Evolutionary conservation across 129 eudicot species (phyloP).

Genomic region (Kitagawia praeruptora): DNA sequence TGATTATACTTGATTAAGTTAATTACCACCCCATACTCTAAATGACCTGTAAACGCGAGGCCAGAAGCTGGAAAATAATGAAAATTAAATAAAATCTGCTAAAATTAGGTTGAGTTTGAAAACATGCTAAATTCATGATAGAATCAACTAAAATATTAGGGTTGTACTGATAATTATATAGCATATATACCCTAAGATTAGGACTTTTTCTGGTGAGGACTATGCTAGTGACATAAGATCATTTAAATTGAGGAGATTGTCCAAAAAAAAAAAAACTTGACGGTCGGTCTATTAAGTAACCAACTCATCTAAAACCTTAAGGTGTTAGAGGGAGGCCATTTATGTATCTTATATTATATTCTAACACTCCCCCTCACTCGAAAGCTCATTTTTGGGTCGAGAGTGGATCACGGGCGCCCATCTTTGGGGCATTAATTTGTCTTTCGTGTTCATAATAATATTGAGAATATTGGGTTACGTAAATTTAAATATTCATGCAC

Average conservation of each 20-base stretch:
- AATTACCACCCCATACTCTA: conserved; percentile 14
- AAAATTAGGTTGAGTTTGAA: background rate
- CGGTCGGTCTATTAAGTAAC: too few species aligned
- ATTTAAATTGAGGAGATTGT: background rate
- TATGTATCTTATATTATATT: too few species aligned
- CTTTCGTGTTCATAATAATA: too few species aligned
- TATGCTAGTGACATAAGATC: background rate
- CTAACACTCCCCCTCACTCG: too few species aligned
- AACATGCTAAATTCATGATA: background rate
- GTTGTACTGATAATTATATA: background rate
- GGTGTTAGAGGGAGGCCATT: too few species aligned
- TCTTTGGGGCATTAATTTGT: too few species aligned
- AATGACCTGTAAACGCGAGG: conserved; percentile 24
- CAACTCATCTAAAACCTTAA: too few species aligned
- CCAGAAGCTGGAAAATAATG: conserved; percentile 20
- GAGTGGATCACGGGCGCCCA: too few species aligned
- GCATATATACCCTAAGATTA: background rate
- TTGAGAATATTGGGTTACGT: too few species aligned
- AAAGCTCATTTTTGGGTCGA: too few species aligned
- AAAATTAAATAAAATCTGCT: background rate
- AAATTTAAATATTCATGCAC: background rate
- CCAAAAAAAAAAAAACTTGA: background rate
- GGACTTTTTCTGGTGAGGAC: background rate
- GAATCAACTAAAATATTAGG: background rate
- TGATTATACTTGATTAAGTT: conserved; percentile 12